Evolutionary conservation across 2,329 filamentous ascomycete genomes (phyloP), one percentile per base, ranked within the genome.

Genomic region (Talaromyces amestolkiae): DNA sequence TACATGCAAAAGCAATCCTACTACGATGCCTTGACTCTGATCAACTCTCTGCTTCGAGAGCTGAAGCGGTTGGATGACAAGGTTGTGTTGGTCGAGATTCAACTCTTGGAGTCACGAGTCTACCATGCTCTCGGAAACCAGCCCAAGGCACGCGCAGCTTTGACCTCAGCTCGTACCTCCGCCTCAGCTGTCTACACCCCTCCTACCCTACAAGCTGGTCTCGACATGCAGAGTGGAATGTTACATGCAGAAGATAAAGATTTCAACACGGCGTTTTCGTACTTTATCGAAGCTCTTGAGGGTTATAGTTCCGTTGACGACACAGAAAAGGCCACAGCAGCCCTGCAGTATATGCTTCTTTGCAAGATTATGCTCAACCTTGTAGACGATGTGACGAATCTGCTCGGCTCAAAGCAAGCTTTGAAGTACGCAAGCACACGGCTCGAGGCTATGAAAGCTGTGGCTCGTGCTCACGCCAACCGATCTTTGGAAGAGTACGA

Each of bases 361-460:
- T 98, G 95, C 88, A 99, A 99, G 84, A 95, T 99, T 79, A 99
- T 99, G 96, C 86, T 99, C 72, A 99, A 99, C 81, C 85, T 96
- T 47, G 92, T 89, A 70, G 93, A 98, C 83, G 96, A 99, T 78
- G 94, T 99, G 78, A 96, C 94, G 81, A 88, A 91, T 75, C 87
- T 99, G 71, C 92, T 99, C 88, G 88, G 91, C 35, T 96, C 92
- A 63, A 99, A 99, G 86, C 93, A 97, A 79, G 95, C 96, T 45
- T 88, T 96, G 76, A 95, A 96, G 81, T 98, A 99, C 77, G 93
- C 93, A 37, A 93, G 94, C 72, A 92, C 94, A 81, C 95, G 92
- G 76, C 88, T 99, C 69, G 95, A 99, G 80, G 95, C 95, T 66
- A 99, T 99, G 95, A 99, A 99, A 84, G 93, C 96, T 35, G 94